Conservation (phyloP, 2,329 filamentous ascomycete species). For the Penicillium sp. region DNA sequence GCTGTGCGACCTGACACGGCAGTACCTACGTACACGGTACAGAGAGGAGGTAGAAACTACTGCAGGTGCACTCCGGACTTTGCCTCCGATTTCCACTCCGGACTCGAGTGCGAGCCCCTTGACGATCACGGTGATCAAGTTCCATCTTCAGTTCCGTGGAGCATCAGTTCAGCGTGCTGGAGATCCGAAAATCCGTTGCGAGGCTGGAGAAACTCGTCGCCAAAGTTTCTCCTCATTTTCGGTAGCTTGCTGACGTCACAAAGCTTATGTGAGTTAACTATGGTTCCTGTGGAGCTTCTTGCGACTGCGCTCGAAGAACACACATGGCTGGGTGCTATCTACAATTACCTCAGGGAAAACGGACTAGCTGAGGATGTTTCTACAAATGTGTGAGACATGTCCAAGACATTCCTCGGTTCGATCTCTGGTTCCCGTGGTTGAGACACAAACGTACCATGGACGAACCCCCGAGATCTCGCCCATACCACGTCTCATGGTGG, state of each 20-base stretch:
- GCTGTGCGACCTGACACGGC: not conserved
- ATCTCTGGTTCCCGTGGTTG: not conserved
- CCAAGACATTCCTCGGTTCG: not conserved
- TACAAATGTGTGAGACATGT: not conserved
- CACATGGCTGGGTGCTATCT: too few relatives aligned
- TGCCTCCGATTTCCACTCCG: not conserved
- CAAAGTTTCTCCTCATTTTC: too few relatives aligned
- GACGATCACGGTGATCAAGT: not conserved
- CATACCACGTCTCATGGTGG: not conserved
- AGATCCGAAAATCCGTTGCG: not conserved
- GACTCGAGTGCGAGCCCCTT: not conserved
- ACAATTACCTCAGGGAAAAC: too few relatives aligned
- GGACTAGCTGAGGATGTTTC: too few relatives aligned
- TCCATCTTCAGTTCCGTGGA: not conserved
- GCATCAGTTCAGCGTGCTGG: not conserved
- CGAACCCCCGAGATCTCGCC: not conserved
- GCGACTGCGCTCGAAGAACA: not conserved
- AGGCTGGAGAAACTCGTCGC: not conserved
- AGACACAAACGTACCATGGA: not conserved
- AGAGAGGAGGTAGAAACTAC: too few relatives aligned
- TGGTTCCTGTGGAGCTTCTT: not conserved
- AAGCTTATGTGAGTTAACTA: not conserved
- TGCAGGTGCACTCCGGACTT: not conserved
- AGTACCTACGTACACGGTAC: not conserved
- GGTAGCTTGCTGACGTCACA: not conserved